A percentile compares a stretch with the other conserved stretches of the same genome.
phyloP scores from a whole-genome alignment of 2,329 filamentous ascomycete species.

The Graphiopsis chlorocephala region DNA sequence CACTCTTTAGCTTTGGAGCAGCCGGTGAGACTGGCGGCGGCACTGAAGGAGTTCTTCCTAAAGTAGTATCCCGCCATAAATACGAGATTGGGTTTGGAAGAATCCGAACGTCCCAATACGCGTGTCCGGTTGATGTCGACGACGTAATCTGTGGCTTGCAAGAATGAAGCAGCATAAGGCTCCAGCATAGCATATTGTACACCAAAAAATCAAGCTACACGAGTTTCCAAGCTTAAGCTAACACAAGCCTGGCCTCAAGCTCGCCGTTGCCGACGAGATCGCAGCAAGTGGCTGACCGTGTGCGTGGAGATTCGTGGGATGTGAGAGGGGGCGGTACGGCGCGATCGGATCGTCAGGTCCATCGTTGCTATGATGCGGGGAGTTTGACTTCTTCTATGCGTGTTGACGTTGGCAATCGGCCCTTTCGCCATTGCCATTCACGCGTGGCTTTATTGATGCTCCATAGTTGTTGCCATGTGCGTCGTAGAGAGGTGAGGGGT shows the following conservation, averaged over 20 bases:
- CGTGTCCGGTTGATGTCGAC: neutral
- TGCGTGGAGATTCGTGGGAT: neutral
- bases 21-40: constrained; percentile 30
- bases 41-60: constrained; percentile 29
- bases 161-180: neutral
- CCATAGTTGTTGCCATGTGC: neutral
- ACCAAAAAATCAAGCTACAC: neutral
- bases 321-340: neutral
- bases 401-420: constrained; percentile 2
- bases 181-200: neutral
- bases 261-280: neutral
- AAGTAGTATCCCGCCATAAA: neutral
- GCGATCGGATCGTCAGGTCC: neutral
- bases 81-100: neutral
- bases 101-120: neutral
- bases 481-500: constrained; percentile 8
- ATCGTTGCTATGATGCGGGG: neutral
- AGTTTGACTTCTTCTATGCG: neutral
- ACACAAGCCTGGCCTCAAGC: neutral
- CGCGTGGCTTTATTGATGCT: neutral
- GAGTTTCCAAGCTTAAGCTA: neutral
- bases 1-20: constrained; percentile 37
- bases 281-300: neutral
- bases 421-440: neutral
- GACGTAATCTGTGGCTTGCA: neutral